Evolutionary conservation across 1,284 basidiomycete species (phyloP).

Genomic region (Ganoderma leucocontextum): DNA sequence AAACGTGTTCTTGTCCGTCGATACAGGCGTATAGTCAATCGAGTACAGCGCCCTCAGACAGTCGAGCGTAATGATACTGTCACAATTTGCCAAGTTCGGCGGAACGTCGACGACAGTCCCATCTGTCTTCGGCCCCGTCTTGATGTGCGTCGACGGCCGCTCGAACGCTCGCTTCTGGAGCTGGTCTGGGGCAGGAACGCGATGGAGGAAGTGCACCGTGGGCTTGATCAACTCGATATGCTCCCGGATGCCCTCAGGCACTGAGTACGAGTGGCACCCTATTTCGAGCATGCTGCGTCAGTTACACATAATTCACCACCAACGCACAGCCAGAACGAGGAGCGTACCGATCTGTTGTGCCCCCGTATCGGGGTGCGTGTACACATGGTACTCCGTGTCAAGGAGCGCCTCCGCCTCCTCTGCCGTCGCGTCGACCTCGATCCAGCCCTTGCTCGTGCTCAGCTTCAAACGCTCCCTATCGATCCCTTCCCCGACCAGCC

Average conservation of each 20-base stretch:
- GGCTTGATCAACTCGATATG: constrained; percentile 56
- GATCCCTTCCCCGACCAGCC: constrained; percentile 50
- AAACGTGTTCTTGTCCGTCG: constrained; percentile 56
- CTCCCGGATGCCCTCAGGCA: constrained; percentile 47
- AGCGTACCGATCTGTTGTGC: constrained; percentile 48
- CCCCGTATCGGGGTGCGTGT: constrained; percentile 46
- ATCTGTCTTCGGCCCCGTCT: constrained; percentile 47
- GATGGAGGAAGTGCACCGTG: constrained; percentile 50
- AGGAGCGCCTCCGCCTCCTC: constrained; percentile 51
- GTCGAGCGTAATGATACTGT: constrained; percentile 58
- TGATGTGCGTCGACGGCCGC: constrained; percentile 39
- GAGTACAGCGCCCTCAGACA: constrained; percentile 66
- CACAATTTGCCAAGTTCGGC: constrained; percentile 45
- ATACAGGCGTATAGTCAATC: constrained; percentile 52
- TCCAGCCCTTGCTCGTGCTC: constrained; percentile 49
- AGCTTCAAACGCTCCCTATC: constrained; percentile 41
- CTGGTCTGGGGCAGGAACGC: constrained; percentile 23
- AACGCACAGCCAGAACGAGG: background rate
- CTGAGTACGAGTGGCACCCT: constrained; percentile 50
- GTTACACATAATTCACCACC: background rate
- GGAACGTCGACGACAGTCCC: constrained; percentile 36
- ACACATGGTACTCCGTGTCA: constrained; percentile 49
- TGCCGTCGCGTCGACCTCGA: constrained; percentile 49
- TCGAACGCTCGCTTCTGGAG: constrained; percentile 31
- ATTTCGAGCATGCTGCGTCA: background rate